phyloP scores from a whole-genome alignment of 2,329 filamentous ascomycete genomes.

The Botrytis byssoidea region DNA sequence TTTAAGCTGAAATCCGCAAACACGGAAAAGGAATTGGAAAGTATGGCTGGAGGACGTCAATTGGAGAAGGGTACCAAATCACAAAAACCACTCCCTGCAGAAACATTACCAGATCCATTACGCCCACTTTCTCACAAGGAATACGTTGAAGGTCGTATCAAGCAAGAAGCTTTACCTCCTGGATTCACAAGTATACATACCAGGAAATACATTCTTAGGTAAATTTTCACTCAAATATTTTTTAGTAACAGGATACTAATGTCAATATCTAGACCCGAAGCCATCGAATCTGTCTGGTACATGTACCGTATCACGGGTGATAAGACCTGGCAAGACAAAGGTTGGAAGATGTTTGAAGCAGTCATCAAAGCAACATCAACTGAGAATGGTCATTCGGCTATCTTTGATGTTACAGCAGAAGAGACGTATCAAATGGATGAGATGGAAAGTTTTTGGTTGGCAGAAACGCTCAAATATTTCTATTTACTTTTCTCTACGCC shows the following conservation, averaged over 20 bases:
- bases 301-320: conserved; percentile 89
- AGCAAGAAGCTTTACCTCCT: conserved; percentile 46
- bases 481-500: conserved; percentile 77
- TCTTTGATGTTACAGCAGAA: conserved; percentile 59
- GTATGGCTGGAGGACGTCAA: conserved; percentile 25
- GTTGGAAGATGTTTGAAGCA: conserved; percentile 81
- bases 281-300: conserved; percentile 85
- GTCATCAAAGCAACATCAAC: conserved; percentile 67
- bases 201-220: conserved; percentile 61
- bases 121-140: conserved; percentile 50
- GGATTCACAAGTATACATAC: conserved; percentile 51
- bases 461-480: conserved; percentile 91
- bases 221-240: conserved; percentile 34
- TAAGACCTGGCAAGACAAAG: conserved; percentile 70
- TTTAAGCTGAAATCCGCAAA: conserved; percentile 23
- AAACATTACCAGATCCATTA: conserved; percentile 28
- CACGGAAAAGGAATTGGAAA: conserved; percentile 29
- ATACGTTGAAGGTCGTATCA: conserved; percentile 49
- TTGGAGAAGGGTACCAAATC: conserved; percentile 17
- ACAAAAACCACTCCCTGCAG: conserved; percentile 12
- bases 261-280: conserved; percentile 51
- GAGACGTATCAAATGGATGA: conserved; percentile 50
- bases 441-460: conserved; percentile 90
- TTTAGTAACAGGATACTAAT: conserved; percentile 12
- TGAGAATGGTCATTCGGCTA: conserved; percentile 66